Evolutionary conservation across 2,329 filamentous ascomycete species (phyloP), one percentile per base, ranked within the genome.

Genomic region (Penicillium sp.): DNA sequence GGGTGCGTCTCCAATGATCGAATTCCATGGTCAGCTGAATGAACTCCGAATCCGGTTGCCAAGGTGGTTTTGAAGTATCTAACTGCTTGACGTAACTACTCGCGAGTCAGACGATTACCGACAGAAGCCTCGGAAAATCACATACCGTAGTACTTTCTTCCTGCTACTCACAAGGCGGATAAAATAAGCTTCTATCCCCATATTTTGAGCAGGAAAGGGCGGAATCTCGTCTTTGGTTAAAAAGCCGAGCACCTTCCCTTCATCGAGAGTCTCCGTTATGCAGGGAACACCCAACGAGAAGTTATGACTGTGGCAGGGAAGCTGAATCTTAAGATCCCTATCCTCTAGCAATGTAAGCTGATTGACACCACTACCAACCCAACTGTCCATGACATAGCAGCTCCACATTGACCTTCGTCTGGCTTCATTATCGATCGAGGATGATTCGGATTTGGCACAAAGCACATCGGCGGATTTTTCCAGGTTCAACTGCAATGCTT

Each of bases 11-110:
- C 76, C 76, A 78, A 15, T 68, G 65, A 21, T 65, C 64, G 45
- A 78, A 62, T 51, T 76, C 75, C 1, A 66, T 67, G 42, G 76
- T 71, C 34, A 79, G 65, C 3, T 68, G 67, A 3, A 71, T 67
- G 59, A 78, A 77, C 48, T 73, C 72, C 2, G 75, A 77, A 43
- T 75, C 74, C 1, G 72, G 65, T 42, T 74, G 64, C 75, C 76
- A 78, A 0, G 76, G 76, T 1, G 73, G 73, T 12, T 69, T 66
- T 15, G 66, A 68, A 2, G 67, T 67, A 44, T 76, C 70, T 10
- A 76, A 48, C 43, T 73, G 70, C 42, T 77, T 76, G 21, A 77
- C 73, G 49, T 78, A 78, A 64, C 47, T 44, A 41, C 23, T 38
- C 21, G 16, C n/a, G 13, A 13, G 24, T 41, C 15, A 41, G 18